phyloP scores from a whole-genome alignment of 495 filamentous ascomycete species.

The Glutinoglossum americanum region DNA sequence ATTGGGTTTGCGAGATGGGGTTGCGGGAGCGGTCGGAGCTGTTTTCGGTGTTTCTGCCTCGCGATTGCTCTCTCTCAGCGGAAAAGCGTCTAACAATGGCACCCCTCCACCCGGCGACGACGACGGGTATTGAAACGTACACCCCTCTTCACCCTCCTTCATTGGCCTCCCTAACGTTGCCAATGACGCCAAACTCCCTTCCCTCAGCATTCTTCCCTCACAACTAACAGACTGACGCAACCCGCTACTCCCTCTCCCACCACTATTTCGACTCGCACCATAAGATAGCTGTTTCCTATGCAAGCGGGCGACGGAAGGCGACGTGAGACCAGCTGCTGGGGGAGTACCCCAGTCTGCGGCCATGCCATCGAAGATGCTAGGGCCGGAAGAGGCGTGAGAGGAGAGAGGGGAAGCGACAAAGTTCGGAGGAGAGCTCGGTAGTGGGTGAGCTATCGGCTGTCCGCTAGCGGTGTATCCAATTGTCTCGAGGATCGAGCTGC shows the following conservation, averaged over 20 bases:
- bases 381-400: background rate
- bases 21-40: background rate
- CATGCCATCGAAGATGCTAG: background rate
- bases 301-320: background rate
- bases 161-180: background rate
- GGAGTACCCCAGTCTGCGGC: background rate
- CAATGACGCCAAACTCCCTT: background rate
- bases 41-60: background rate
- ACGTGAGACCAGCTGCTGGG: background rate
- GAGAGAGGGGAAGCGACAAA: background rate
- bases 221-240: background rate
- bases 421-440: background rate
- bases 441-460: background rate
- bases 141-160: background rate
- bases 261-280: background rate
- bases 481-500: background rate
- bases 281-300: background rate
- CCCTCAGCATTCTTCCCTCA: background rate
- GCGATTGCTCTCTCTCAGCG: background rate
- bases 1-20: background rate
- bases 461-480: background rate
- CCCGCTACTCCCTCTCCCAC: background rate
- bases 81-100: background rate
- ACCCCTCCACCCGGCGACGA: background rate
- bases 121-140: background rate